Evolutionary conservation across 257 asterid species (phyloP).

Genomic region (Dorcoceras hygrometricum): DNA sequence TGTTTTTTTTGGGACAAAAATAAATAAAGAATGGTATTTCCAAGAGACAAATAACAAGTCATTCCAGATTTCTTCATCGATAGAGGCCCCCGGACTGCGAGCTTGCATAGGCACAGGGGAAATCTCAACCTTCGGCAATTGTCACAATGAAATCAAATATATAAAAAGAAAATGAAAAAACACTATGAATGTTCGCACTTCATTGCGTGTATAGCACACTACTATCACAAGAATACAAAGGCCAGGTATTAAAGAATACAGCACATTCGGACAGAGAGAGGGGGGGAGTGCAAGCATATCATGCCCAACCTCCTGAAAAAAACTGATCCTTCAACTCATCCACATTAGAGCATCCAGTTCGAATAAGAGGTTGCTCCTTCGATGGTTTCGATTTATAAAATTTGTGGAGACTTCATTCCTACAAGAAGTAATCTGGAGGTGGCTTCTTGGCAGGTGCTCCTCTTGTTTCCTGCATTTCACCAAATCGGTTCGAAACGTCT

Average conservation of each 20-base stretch:
- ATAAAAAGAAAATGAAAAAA: too few relatives aligned
- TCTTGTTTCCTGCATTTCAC: slow-evolving; percentile 76
- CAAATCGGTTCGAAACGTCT: not conserved
- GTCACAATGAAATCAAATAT: not conserved
- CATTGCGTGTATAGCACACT: slow-evolving; percentile 7
- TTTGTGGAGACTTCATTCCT: slow-evolving; percentile 19
- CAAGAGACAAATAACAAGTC: too few relatives aligned
- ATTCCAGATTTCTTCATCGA: too few relatives aligned
- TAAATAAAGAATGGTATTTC: too few relatives aligned
- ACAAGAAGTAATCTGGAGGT: slow-evolving; percentile 92
- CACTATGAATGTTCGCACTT: not conserved
- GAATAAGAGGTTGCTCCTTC: slow-evolving; percentile 16
- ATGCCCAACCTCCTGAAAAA: not conserved
- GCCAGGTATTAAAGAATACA: slow-evolving; percentile 15
- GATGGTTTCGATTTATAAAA: slow-evolving; percentile 10
- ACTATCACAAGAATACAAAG: not conserved
- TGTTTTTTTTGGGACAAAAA: too few relatives aligned
- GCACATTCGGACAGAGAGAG: not conserved
- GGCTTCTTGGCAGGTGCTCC: slow-evolving; percentile 80
- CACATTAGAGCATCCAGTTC: slow-evolving; percentile 14
- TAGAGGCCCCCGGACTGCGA: too few relatives aligned
- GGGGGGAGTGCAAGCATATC: not conserved
- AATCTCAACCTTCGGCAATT: not conserved
- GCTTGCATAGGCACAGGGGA: too few relatives aligned
- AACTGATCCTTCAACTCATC: slow-evolving; percentile 7